phyloP scores from a whole-genome alignment of 2,329 filamentous ascomycete species.

The Exophiala spinifera region DNA sequence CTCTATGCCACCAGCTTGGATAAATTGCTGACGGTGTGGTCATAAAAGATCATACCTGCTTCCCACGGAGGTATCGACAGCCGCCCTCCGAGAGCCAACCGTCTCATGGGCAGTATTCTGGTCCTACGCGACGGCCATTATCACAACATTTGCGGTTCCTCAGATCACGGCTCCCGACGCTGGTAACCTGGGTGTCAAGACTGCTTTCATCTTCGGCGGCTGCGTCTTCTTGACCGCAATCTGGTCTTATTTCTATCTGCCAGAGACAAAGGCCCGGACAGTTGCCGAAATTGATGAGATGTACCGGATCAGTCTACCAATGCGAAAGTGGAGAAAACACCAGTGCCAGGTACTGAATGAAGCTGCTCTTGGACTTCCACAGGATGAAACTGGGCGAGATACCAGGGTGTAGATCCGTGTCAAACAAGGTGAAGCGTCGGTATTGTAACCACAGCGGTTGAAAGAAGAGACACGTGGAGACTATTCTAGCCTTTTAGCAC shows the following conservation, averaged over 20 bases:
- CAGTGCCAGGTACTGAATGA: neutral
- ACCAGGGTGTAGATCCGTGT: too few species aligned
- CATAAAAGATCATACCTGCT: slow-evolving; percentile 21
- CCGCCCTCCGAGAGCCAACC: slow-evolving; percentile 44
- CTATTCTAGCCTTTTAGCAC: too few species aligned
- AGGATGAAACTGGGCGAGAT: too few species aligned
- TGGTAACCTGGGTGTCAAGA: slow-evolving; percentile 31
- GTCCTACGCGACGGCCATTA: slow-evolving; percentile 38
- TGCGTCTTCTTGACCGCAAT: slow-evolving; percentile 24
- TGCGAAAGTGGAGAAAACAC: slow-evolving; percentile 26
- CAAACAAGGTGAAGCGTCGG: too few species aligned
- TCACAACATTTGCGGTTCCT: slow-evolving; percentile 39
- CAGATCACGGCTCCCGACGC: slow-evolving; percentile 33
- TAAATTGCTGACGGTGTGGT: too few species aligned
- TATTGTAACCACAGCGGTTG: too few species aligned
- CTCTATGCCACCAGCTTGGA: neutral
- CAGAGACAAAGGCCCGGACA: slow-evolving; percentile 29
- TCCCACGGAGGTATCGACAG: slow-evolving; percentile 45
- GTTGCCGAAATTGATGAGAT: slow-evolving; percentile 37
- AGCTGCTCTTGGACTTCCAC: too few species aligned
- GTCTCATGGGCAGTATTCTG: slow-evolving; percentile 39
- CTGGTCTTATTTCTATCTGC: slow-evolving; percentile 29
- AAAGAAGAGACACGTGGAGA: too few species aligned
- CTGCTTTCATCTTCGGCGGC: slow-evolving; percentile 32
- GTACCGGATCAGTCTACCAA: slow-evolving; percentile 28